Percentiles rank a stretch among this genome's conserved stretches.
phyloP scores from a whole-genome alignment of 306 rosid genomes.

The Bauhinia variegata region DNA sequence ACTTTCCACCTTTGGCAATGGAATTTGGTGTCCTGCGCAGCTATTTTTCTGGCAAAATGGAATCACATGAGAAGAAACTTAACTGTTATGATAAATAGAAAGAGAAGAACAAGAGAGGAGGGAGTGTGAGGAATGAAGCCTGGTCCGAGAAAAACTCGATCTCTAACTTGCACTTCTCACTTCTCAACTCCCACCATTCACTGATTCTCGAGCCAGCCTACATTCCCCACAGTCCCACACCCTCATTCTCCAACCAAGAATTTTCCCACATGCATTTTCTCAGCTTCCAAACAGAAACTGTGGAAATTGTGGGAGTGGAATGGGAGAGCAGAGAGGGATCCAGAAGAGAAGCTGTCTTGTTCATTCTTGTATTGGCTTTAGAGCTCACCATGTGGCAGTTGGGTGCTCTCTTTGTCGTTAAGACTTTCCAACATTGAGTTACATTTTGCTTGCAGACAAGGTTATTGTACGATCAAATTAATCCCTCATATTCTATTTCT shows the following conservation, averaged over 20 bases:
- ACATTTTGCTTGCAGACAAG: slow-evolving; percentile 43
- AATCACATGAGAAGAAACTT: no score
- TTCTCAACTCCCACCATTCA: background rate
- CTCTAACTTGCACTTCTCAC: background rate
- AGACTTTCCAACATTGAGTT: slow-evolving; percentile 57
- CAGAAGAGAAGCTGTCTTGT: background rate
- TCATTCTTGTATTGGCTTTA: slow-evolving; percentile 43
- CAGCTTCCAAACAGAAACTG: slow-evolving; percentile 7
- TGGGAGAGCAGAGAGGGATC: slow-evolving; percentile 18
- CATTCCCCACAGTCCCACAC: slow-evolving; percentile 62
- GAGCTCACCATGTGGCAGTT: slow-evolving; percentile 38
- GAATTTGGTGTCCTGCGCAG: no score
- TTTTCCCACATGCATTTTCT: slow-evolving; percentile 20
- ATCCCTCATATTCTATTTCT: background rate
- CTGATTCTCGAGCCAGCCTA: slow-evolving; percentile 42
- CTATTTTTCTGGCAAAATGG: no score
- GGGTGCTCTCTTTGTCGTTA: slow-evolving; percentile 56
- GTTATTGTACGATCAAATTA: no score
- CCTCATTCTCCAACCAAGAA: slow-evolving; percentile 38
- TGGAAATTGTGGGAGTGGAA: background rate
- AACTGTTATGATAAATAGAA: no score
- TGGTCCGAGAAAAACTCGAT: slow-evolving; percentile 56
- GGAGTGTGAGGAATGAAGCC: slow-evolving; percentile 64
- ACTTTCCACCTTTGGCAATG: no score
- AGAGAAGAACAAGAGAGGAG: slow-evolving; percentile 29